These are phyloP conservation scores for Candida piceae DNA, from an alignment of 805 yeast species.

Conservation along the genomic window DNA sequence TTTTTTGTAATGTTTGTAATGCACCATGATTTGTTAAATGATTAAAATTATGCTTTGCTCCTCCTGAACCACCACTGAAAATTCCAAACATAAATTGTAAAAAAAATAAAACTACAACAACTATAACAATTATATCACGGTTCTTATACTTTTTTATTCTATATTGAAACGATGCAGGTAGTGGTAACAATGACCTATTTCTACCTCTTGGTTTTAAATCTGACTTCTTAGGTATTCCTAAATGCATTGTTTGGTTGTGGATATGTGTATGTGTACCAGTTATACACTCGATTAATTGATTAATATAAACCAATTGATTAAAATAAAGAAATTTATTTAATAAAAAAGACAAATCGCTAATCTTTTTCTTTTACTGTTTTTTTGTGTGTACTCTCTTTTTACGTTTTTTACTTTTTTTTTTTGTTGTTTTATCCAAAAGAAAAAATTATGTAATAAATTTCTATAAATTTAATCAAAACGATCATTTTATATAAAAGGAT, in stretches of 20 bases:
- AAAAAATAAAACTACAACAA: slow-evolving; percentile 6
- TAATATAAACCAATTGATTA: too few relatives aligned
- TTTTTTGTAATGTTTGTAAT: slow-evolving; percentile 15
- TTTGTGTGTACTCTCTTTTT: too few relatives aligned
- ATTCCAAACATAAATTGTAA: slow-evolving; percentile 31
- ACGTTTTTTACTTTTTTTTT: too few relatives aligned
- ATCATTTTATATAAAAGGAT: too few relatives aligned
- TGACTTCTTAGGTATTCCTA: slow-evolving; percentile 23
- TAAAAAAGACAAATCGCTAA: too few relatives aligned
- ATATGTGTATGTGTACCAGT: too few relatives aligned
- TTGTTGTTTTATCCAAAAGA: too few relatives aligned
- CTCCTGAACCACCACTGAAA: slow-evolving; percentile 2
- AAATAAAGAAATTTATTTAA: too few relatives aligned
- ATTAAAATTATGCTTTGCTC: slow-evolving; percentile 9
- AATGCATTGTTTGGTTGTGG: slow-evolving; percentile 23
- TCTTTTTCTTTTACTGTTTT: too few relatives aligned
- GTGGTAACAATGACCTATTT: slow-evolving; percentile 15
- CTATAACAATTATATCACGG: slow-evolving; percentile 4
- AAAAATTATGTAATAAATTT: too few relatives aligned
- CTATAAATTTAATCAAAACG: too few relatives aligned
- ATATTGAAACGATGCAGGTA: slow-evolving; percentile 15
- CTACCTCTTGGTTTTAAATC: slow-evolving; percentile 21
- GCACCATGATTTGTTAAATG: slow-evolving; percentile 24
- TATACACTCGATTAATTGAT: too few relatives aligned
- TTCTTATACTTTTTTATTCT: slow-evolving; percentile 10